phyloP scores from a whole-genome alignment of 768 basidiomycete species.

The Naganishia vishniacii region DNA sequence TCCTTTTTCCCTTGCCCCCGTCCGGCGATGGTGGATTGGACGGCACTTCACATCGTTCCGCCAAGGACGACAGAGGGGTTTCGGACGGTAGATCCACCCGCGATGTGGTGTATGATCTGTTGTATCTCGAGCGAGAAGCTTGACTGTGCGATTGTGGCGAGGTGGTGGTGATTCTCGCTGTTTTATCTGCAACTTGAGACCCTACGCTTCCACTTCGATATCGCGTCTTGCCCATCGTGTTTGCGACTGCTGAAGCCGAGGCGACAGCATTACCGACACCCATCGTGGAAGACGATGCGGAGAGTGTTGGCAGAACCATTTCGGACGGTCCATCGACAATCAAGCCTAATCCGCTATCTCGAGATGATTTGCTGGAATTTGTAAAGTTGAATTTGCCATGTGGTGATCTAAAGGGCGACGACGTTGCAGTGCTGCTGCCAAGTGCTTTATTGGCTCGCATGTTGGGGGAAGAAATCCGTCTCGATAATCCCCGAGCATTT shows the following conservation, averaged over 20 bases:
- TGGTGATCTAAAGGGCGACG: not conserved
- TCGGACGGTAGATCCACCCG: not conserved
- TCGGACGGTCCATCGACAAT: not conserved
- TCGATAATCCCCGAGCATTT: not conserved
- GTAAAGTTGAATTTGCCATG: not conserved
- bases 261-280: not conserved
- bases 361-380: not conserved
- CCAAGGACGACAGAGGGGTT: not conserved
- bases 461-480: slow-evolving; percentile 9
- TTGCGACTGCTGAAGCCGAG: slow-evolving; percentile 1
- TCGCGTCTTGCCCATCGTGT: slow-evolving; percentile 11
- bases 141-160: not conserved
- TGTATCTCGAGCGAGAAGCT: slow-evolving; percentile 2
- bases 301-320: not conserved
- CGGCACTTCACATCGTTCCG: not conserved
- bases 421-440: not conserved
- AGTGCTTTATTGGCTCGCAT: not conserved
- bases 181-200: not conserved
- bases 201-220: slow-evolving; percentile 19
- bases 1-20: not conserved
- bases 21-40: slow-evolving; percentile 10
- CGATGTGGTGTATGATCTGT: slow-evolving; percentile 15
- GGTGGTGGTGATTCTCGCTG: not conserved
- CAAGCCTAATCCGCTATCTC: slow-evolving; percentile 9
- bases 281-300: not conserved